A percentile compares a stretch with the other conserved stretches of the same genome.
Conservation (phyloP, 1,139 yeast genomes). For the Geotrichum macrosporum region DNA sequence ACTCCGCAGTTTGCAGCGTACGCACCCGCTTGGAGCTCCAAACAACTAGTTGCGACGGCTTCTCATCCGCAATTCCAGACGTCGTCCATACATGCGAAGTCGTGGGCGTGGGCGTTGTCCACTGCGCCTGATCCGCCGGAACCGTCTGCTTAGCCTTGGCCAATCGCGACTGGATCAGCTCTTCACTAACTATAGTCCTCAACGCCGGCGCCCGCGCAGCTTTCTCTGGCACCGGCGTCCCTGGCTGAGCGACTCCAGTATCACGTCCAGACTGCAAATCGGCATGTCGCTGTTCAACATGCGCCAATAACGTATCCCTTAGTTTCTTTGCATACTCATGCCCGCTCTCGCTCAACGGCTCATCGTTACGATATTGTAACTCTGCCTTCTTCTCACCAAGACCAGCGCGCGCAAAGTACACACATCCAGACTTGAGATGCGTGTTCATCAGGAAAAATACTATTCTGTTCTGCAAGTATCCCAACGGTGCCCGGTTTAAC, state of each 20-base stretch:
- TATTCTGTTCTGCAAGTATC: constrained; percentile 83
- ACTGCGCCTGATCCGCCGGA: constrained; percentile 20
- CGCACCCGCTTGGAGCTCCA: constrained; percentile 92
- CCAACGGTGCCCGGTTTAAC: constrained; percentile 75
- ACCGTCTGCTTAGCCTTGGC: constrained; percentile 18
- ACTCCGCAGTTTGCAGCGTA: constrained; percentile 73
- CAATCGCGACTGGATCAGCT: constrained; percentile 24
- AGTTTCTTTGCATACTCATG: constrained; percentile 40
- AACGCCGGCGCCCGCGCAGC: neutral
- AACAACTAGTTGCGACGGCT: constrained; percentile 42
- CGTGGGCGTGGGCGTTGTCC: constrained; percentile 22
- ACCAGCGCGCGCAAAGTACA: constrained; percentile 71
- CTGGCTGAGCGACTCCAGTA: constrained; percentile 1
- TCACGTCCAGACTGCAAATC: neutral
- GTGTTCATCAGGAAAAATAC: constrained; percentile 87
- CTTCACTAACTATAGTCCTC: constrained; percentile 4
- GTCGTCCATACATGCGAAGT: constrained; percentile 16
- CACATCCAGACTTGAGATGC: constrained; percentile 77
- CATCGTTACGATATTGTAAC: constrained; percentile 38
- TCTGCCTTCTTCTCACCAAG: constrained; percentile 28
- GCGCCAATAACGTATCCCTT: constrained; percentile 40
- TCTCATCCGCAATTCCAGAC: constrained; percentile 22
- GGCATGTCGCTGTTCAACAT: constrained; percentile 32
- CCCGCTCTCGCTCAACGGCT: constrained; percentile 39
- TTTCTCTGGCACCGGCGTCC: neutral